Conservation (phyloP, 768 basidiomycete genomes). For the Rubroboletus satanas region DNA sequence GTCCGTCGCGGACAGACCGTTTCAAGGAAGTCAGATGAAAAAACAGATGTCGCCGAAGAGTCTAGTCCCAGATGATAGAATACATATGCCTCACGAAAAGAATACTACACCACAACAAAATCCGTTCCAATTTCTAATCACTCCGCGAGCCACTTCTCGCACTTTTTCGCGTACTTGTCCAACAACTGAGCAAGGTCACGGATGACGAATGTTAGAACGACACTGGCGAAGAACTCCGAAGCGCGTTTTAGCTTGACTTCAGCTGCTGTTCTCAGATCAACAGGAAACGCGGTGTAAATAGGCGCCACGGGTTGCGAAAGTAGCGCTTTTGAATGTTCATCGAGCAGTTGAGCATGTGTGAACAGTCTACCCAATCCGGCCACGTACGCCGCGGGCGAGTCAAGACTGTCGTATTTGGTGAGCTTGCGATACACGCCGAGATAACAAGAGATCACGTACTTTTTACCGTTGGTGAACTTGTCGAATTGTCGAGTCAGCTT, state of each 20-base stretch:
- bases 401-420: constrained; percentile 51
- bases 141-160: constrained; percentile 88
- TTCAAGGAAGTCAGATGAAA: constrained; percentile 23
- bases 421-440: constrained; percentile 12
- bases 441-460: constrained; percentile 45
- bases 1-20: constrained; percentile 9
- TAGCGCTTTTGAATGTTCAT: constrained; percentile 80
- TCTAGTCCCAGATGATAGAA: constrained; percentile 36
- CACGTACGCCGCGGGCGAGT: constrained; percentile 84
- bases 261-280: constrained; percentile 56
- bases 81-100: constrained; percentile 29
- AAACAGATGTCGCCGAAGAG: constrained; percentile 29
- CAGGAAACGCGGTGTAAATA: constrained; percentile 67
- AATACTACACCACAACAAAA: constrained; percentile 26
- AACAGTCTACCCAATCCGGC: constrained; percentile 73
- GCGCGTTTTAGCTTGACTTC: constrained; percentile 75
- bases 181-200: constrained; percentile 80
- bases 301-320: constrained; percentile 62
- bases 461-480: constrained; percentile 86
- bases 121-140: constrained; percentile 35
- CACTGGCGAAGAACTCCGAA: constrained; percentile 90
- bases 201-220: constrained; percentile 86
- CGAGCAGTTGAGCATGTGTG: constrained; percentile 70
- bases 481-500: constrained; percentile 73
- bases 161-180: constrained; percentile 92